A percentile compares a stretch with the other conserved stretches of the same genome.
phyloP scores from a whole-genome alignment of 2,329 filamentous ascomycete species.

The Phialemoniopsis sp. region DNA sequence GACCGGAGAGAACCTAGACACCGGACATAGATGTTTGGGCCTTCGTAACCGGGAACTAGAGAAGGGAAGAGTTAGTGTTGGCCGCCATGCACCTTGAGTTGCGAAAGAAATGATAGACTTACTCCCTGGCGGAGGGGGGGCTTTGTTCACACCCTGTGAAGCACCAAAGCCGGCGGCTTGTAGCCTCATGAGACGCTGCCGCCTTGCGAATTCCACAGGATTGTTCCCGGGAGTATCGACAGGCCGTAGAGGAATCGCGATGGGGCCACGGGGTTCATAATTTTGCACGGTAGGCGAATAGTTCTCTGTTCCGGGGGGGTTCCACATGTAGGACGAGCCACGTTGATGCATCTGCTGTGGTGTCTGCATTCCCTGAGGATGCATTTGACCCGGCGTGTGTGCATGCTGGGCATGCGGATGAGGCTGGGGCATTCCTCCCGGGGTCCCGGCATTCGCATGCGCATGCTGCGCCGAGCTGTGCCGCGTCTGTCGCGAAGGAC shows the following conservation, averaged over 20 bases:
- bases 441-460: constrained; percentile 17
- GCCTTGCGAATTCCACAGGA: constrained; percentile 61
- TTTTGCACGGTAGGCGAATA: constrained; percentile 58
- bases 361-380: constrained; percentile 14
- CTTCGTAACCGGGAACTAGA: constrained; percentile 55
- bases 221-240: constrained; percentile 74
- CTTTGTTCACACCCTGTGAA: constrained; percentile 42
- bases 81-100: not conserved
- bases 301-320: constrained; percentile 51
- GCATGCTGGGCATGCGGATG: constrained; percentile 17
- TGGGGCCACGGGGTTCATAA: constrained; percentile 62
- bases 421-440: constrained; percentile 12
- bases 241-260: constrained; percentile 63
- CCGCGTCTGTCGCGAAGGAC: constrained; percentile 58
- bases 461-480: constrained; percentile 45
- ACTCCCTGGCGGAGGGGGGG: constrained; percentile 50
- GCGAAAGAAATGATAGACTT: constrained; percentile 26
- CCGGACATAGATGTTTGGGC: constrained; percentile 87
- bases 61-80: constrained; percentile 14
- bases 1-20: constrained; percentile 82
- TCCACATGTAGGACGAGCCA: constrained; percentile 42
- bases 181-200: constrained; percentile 39
- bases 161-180: constrained; percentile 36
- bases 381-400: constrained; percentile 14
- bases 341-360: constrained; percentile 23